phyloP scores from a whole-genome alignment of 2,329 filamentous ascomycete species.

The Colletotrichum zoysiae region DNA sequence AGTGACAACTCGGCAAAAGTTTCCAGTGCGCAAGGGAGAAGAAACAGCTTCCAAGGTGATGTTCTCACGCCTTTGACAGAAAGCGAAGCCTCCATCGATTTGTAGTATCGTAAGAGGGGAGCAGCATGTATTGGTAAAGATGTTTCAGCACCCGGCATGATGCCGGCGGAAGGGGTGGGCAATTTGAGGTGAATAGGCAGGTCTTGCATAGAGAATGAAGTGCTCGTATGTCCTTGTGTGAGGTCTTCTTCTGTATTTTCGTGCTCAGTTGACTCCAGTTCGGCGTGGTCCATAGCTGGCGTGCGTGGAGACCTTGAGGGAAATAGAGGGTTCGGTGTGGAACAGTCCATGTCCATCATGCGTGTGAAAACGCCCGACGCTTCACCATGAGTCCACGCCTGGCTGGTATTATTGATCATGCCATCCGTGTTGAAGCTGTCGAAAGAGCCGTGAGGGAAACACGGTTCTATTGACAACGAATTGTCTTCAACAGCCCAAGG shows the following conservation, averaged over 20 bases:
- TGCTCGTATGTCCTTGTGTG: neutral
- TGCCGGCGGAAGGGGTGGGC: conserved; percentile 4
- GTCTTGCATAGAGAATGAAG: neutral
- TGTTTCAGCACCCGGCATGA: conserved; percentile 10
- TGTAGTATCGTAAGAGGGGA: conserved; percentile 48
- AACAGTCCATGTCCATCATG: conserved; percentile 21
- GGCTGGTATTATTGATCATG: conserved; percentile 4
- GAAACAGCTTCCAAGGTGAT: conserved; percentile 59
- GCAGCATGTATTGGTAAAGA: conserved; percentile 44
- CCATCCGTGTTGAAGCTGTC: conserved; percentile 14
- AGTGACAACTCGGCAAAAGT: conserved; percentile 57
- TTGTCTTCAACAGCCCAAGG: conserved; percentile 21
- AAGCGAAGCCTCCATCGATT: conserved; percentile 48
- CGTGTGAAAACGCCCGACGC: conserved; percentile 9
- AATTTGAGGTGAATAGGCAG: neutral
- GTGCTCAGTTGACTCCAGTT: neutral
- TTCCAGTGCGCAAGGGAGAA: conserved; percentile 56
- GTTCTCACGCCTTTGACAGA: conserved; percentile 51
- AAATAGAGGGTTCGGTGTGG: conserved; percentile 9
- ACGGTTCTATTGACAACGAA: conserved; percentile 11
- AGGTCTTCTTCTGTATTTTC: neutral
- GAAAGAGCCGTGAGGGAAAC: neutral
- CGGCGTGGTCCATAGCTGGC: neutral
- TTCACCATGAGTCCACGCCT: conserved; percentile 24
- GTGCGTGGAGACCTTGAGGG: conserved; percentile 1